These are phyloP conservation scores for Trifolium repens DNA, from an alignment of 306 rosid genomes.

Conservation along the genomic window DNA sequence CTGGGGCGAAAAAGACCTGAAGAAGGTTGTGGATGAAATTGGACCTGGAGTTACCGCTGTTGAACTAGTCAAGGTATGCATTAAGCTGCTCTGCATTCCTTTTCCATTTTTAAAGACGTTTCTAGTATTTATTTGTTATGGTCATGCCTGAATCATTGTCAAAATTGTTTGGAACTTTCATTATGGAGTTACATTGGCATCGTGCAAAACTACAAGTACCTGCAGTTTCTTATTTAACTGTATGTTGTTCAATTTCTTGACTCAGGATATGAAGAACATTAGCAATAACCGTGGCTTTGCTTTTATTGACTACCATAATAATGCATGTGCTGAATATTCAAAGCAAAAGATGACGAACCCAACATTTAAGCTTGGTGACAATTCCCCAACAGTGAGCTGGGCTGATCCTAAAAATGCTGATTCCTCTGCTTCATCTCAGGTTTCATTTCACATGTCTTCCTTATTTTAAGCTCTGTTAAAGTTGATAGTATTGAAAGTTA, in stretches of 20 bases:
- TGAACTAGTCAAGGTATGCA: conserved; percentile 87
- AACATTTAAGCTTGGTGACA: conserved; percentile 81
- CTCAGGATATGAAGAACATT: conserved; percentile 82
- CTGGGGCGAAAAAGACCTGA: conserved; percentile 88
- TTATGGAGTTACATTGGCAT: conserved; percentile 30
- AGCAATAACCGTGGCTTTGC: conserved; percentile 93
- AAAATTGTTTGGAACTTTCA: neutral
- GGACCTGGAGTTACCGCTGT: conserved; percentile 90
- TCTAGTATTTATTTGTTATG: conserved; percentile 5
- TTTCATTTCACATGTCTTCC: conserved; percentile 34
- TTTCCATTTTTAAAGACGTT: conserved; percentile 25
- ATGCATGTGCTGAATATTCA: conserved; percentile 92
- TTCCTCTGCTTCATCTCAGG: conserved; percentile 95
- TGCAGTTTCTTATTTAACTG: conserved; percentile 20
- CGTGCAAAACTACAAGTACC: conserved; percentile 15
- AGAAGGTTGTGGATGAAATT: conserved; percentile 68
- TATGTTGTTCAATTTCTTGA: conserved; percentile 42
- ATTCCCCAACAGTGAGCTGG: conserved; percentile 98
- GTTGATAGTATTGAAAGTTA: conserved; percentile 31
- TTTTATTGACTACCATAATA: conserved; percentile 86
- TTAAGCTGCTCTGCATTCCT: conserved; percentile 10
- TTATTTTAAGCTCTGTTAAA: conserved; percentile 12
- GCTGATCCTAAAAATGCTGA: conserved; percentile 96
- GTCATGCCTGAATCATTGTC: conserved; percentile 11
- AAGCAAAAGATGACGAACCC: conserved; percentile 90